Evolutionary conservation across 1,284 basidiomycete genomes (phyloP).

Genomic region (Malassezia dermatis): DNA sequence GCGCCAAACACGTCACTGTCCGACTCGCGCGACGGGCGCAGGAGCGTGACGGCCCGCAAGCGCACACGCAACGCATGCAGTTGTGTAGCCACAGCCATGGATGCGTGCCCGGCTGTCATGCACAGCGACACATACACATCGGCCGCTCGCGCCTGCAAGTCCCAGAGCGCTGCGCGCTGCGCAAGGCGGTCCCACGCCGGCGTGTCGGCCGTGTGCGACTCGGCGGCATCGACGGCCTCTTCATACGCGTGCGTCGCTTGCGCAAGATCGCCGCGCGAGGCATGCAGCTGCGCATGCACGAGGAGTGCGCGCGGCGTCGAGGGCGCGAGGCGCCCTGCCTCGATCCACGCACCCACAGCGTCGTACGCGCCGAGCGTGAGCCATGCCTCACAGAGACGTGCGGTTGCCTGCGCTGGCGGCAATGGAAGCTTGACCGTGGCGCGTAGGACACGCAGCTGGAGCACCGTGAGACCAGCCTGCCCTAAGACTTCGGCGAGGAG

Average conservation of each 20-base stretch:
- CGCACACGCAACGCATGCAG: constrained; percentile 9
- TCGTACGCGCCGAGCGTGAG: not conserved
- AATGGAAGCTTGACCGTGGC: not conserved
- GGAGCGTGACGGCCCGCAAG: constrained; percentile 2
- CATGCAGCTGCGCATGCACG: not conserved
- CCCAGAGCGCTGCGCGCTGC: not conserved
- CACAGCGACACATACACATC: not conserved
- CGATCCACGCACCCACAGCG: not conserved
- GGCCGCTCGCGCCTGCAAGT: constrained; percentile 4
- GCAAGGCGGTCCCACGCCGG: not conserved
- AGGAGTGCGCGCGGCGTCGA: not conserved
- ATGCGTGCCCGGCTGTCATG: not conserved
- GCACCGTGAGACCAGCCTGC: not conserved
- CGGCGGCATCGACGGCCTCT: not conserved
- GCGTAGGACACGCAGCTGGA: not conserved
- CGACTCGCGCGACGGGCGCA: not conserved
- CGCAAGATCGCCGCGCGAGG: not conserved
- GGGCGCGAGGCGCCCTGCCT: too few species aligned
- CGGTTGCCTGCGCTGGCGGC: not conserved
- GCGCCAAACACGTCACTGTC: constrained; percentile 1
- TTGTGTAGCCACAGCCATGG: not conserved
- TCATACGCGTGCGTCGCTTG: not conserved
- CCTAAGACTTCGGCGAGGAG: not conserved
- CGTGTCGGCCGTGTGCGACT: not conserved
- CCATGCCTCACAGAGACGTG: not conserved